Base-by-base conservation (phyloP, 129 eudicot genomes). In the Dittrichia graveolens region DNA sequence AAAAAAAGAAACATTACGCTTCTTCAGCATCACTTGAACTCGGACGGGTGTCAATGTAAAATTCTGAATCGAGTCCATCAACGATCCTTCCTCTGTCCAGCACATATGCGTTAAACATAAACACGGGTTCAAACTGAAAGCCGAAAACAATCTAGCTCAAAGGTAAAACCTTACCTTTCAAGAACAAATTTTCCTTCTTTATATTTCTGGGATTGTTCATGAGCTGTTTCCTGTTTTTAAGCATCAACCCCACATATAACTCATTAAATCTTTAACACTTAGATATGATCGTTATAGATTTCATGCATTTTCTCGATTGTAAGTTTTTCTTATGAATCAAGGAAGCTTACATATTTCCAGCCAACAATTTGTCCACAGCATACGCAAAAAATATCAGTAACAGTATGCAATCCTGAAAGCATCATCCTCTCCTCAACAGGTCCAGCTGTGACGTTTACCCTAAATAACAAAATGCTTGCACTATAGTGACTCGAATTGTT, bases 291-390 rank as follows among this genome's bases (percentile, higher is more conserved):
- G 67, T 19, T 40, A 47, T 4, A 35, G 16, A 24, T 24, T 24
- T 24, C 31, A 24, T 24, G 31, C 31, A 24, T 24, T 24, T 24
- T 24, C 31, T 24, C 37, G 19, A 43, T 11, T 15, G n/a, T 44
- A 24, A 7, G 31, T 24, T 24, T 24, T 24, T 24, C 2, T 24
- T 24, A 24, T 24, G 31, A 5, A 18, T 75, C n/a, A 35, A 13
- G 67, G 74, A 78, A 35, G 54, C 56, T 46, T 86, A 94, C 98
- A 63, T 94, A 94, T 94, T 94, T 94, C 98, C 96, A 94, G 74
- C 96, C 98, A 56, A 90, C 89, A 71, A 87, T 89, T 73, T 94
- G 98, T 41, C 98, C 96, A 16, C 98, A 94, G 78, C 85, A 85
- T 78, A 93, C 87, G 71, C 98, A 94, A 66, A 68, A 94, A 78